phyloP scores from a whole-genome alignment of 306 rosid genomes.

The Fragaria ananassa region DNA sequence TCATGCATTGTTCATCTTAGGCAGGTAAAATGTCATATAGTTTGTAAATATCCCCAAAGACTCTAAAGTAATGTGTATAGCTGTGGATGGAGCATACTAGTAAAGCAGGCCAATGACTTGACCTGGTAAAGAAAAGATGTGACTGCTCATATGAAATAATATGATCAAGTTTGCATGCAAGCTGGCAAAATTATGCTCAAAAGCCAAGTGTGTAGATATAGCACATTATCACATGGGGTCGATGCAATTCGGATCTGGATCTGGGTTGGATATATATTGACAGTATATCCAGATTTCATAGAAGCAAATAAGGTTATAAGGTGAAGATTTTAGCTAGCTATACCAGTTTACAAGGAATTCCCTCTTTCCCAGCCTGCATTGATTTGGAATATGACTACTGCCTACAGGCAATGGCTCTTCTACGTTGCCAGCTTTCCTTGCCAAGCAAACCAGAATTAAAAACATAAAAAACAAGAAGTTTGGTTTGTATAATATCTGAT shows the following conservation, averaged over 20 bases:
- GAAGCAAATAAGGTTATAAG: not conserved
- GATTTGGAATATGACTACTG: not conserved
- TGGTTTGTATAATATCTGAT: not conserved
- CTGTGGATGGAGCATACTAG: not conserved
- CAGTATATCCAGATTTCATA: not conserved
- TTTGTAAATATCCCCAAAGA: not conserved
- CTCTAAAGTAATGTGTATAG: not conserved
- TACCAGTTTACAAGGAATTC: constrained; percentile 3
- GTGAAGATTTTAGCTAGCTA: constrained; percentile 9
- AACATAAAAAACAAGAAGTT: not conserved
- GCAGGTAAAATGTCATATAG: not conserved
- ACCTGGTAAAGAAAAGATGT: not conserved
- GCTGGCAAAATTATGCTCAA: not conserved
- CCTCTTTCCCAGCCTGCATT: constrained; percentile 16
- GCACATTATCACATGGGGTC: not conserved
- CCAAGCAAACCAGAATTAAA: constrained; percentile 9
- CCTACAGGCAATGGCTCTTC: not conserved
- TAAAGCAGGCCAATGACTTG: constrained; percentile 1
- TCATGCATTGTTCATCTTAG: not conserved
- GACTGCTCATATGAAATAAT: not conserved
- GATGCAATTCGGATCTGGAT: not conserved
- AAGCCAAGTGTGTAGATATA: not conserved
- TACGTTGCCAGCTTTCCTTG: constrained; percentile 21
- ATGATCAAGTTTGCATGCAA: not conserved
- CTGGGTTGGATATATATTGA: not conserved